These are phyloP conservation scores for Globisporangium rhizosaccharum DNA, from an alignment of 352 stramenopile species.

Conservation along the genomic window DNA sequence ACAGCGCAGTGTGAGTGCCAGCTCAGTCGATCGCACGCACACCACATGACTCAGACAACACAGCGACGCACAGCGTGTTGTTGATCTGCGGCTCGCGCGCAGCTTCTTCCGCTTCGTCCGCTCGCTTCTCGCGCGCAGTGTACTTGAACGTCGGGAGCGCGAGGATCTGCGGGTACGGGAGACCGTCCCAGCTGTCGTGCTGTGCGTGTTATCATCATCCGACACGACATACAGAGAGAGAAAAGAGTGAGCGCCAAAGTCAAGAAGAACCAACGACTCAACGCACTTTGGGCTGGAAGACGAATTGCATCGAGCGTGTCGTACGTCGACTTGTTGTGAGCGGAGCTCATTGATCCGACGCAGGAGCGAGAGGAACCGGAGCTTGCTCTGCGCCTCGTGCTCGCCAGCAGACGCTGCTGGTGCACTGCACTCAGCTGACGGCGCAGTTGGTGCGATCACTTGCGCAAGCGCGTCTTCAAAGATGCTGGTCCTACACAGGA, in stretches of 20 bases:
- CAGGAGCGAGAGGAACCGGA: conserved; percentile 70
- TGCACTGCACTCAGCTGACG: conserved; percentile 5
- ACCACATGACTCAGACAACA: neutral
- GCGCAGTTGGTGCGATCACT: conserved; percentile 18
- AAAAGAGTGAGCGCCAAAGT: neutral
- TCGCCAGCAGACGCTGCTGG: conserved; percentile 11
- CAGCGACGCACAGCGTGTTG: conserved; percentile 43
- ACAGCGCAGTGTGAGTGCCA: neutral
- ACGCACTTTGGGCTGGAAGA: no score
- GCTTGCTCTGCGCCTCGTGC: conserved; percentile 40
- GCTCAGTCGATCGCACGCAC: no score
- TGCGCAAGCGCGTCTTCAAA: conserved; percentile 16
- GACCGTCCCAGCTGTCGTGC: conserved; percentile 62
- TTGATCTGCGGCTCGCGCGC: conserved; percentile 34
- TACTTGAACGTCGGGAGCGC: conserved; percentile 78
- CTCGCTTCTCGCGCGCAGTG: conserved; percentile 30
- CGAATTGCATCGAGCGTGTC: neutral
- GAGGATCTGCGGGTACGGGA: conserved; percentile 81
- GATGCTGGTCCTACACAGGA: conserved; percentile 6
- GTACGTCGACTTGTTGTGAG: conserved; percentile 71
- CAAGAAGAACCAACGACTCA: neutral
- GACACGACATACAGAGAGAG: neutral
- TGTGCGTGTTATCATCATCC: conserved; percentile 7
- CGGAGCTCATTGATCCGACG: conserved; percentile 80
- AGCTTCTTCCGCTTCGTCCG: conserved; percentile 13